Evolutionary conservation across 202 grass and related monocot genomes (phyloP).

Genomic region (Zoysia matrella): DNA sequence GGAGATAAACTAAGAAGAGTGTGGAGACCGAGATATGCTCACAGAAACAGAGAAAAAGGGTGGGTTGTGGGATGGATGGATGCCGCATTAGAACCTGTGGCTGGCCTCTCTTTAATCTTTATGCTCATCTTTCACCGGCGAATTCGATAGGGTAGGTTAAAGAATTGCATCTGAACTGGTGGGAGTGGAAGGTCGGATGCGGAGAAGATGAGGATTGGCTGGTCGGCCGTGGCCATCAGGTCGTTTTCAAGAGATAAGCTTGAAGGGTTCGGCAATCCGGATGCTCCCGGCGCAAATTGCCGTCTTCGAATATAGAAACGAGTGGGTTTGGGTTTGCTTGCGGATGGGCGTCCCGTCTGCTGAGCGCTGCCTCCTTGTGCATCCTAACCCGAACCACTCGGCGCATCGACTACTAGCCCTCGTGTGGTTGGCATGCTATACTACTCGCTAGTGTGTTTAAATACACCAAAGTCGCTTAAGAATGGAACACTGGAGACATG

Average conservation of each 20-base stretch:
- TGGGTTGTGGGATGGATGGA: constrained; percentile 39
- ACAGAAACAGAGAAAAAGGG: neutral
- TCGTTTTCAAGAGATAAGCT: constrained; percentile 61
- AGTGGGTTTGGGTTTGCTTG: neutral
- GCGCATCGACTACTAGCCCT: neutral
- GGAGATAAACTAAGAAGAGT: neutral
- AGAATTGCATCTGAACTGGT: constrained; percentile 17
- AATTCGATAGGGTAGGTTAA: constrained; percentile 34
- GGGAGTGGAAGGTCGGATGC: constrained; percentile 37
- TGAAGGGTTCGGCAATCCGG: neutral
- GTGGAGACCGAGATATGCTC: neutral
- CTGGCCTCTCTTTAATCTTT: constrained; percentile 24
- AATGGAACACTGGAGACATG: neutral
- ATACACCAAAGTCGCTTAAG: neutral
- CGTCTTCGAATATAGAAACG: no score
- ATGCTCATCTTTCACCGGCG: constrained; percentile 30
- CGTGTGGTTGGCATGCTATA: neutral
- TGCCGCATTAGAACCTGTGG: constrained; percentile 22
- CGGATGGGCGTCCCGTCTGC: neutral
- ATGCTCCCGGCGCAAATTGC: no score
- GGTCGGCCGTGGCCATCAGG: constrained; percentile 31
- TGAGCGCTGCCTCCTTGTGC: constrained; percentile 7
- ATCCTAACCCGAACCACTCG: constrained; percentile 12
- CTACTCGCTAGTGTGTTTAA: no score
- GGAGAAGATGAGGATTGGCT: constrained; percentile 56